Evolutionary conservation across 1,284 basidiomycete species (phyloP), one percentile per base, ranked within the genome.

Genomic region (Chiua sp.): DNA sequence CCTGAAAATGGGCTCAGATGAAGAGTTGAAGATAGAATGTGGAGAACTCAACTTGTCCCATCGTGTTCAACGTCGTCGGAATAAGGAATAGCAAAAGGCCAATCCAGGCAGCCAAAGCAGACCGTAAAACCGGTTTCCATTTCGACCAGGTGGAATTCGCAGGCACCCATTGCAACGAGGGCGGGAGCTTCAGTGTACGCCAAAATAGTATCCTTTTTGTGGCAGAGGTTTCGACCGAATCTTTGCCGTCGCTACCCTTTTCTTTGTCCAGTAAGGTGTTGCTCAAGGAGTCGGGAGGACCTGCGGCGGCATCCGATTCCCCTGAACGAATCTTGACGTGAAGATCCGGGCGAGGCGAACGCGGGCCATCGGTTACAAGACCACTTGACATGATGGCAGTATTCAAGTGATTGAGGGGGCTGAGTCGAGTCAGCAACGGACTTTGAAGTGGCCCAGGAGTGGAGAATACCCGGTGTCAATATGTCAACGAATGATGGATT

Each of bases 51-150:
- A 42, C 88, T 76, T 85, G 82, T 3, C 92, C 91, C 70, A 92
- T 73, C n/a, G 80, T 63, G 3, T 65, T 59, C 65, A 86, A 77
- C 4, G 85, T 77, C 0, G 67, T 67, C 0, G 82, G 79, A 56
- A 91, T 86, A n/a, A 91, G 72, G 67, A 92, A 85, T 15, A 92
- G 70, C 20, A 93, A 66, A 18, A 84, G 71, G 26, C 83, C 78
- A 7, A 90, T 70, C 88, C 90, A 93, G 26, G 82, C 88, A 1
- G 85, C 78, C 49, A 89, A 56, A 3, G 88, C 82, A 63, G 84
- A 84, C 51, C 92, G 84, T 33, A 93, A 74, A 16, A 83, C 84
- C 7, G 88, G 86, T 72, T 91, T 90, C 66, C 87, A 64, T 64
- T 85, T 87, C 8, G 82, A 75, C 82, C 82, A 87, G 0, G 74